Conservation (phyloP, 2,329 filamentous ascomycete genomes). For the Neonectria hederae region DNA sequence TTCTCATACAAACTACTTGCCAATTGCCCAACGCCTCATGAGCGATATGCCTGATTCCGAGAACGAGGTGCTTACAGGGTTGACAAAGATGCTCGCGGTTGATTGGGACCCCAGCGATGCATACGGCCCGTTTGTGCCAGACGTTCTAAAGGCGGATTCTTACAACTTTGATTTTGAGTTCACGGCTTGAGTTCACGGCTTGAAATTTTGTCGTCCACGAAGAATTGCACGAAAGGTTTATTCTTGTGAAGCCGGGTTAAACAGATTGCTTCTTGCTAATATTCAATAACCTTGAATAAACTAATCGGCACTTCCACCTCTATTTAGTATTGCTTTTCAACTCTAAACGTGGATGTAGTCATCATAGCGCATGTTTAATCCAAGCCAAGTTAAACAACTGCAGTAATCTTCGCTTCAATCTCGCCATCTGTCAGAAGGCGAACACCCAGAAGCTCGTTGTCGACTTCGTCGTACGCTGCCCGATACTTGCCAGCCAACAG, state of each 20-base stretch:
- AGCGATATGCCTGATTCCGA: neutral
- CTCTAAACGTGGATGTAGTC: neutral
- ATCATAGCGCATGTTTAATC: neutral
- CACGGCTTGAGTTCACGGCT: neutral
- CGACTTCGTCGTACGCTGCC: neutral
- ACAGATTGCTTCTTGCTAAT: neutral
- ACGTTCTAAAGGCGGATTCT: neutral
- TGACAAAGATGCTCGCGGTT: neutral
- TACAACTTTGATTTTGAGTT: neutral
- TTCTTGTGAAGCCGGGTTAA: neutral
- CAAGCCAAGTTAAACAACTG: neutral
- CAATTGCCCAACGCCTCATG: neutral
- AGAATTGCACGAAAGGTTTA: neutral
- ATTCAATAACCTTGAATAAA: neutral
- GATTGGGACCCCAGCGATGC: neutral
- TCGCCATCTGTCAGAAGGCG: constrained; percentile 11
- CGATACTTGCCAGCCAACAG: constrained; percentile 3
- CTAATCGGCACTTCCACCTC: neutral
- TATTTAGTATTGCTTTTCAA: neutral
- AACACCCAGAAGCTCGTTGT: constrained; percentile 19
- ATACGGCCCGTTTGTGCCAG: neutral
- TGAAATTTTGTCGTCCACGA: neutral
- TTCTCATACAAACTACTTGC: neutral
- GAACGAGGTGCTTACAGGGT: neutral
- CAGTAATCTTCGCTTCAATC: constrained; percentile 6